These are phyloP conservation scores for Mrakia frigida DNA, from an alignment of 768 basidiomycete genomes.

Conservation along the genomic window DNA sequence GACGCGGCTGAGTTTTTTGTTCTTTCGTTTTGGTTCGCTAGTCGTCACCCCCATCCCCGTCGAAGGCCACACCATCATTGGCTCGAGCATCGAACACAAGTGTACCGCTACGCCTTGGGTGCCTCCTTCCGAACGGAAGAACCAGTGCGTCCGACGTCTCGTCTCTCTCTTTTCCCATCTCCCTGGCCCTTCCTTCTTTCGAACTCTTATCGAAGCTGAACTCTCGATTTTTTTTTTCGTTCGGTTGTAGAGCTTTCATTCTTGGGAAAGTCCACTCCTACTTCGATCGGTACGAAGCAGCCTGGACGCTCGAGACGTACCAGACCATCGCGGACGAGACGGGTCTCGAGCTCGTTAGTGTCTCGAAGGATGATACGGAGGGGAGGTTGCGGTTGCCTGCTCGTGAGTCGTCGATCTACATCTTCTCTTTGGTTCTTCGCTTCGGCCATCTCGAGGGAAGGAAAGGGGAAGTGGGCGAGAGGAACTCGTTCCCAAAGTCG, in stretches of 20 bases:
- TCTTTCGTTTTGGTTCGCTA: background rate
- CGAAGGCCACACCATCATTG: background rate
- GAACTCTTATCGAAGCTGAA: background rate
- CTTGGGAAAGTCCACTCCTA: constrained; percentile 18
- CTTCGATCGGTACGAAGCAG: constrained; percentile 16
- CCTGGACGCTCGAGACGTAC: constrained; percentile 16
- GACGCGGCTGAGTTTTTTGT: background rate
- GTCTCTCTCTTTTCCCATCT: background rate
- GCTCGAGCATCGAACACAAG: constrained; percentile 14
- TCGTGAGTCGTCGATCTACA: background rate
- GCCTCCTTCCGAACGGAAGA: background rate
- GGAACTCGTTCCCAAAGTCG: no score
- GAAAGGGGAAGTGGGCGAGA: no score
- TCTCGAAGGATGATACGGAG: background rate
- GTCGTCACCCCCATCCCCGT: constrained; percentile 6
- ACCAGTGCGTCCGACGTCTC: constrained; percentile 6
- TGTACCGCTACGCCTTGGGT: constrained; percentile 1
- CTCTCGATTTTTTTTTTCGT: background rate
- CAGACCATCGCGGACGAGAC: background rate
- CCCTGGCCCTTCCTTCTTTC: background rate
- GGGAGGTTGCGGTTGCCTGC: background rate
- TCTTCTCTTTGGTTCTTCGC: background rate
- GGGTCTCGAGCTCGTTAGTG: background rate
- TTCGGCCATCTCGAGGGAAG: no score
- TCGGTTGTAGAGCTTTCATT: background rate